phyloP scores from a whole-genome alignment of 1,284 basidiomycete species.

The Athelia sp. region DNA sequence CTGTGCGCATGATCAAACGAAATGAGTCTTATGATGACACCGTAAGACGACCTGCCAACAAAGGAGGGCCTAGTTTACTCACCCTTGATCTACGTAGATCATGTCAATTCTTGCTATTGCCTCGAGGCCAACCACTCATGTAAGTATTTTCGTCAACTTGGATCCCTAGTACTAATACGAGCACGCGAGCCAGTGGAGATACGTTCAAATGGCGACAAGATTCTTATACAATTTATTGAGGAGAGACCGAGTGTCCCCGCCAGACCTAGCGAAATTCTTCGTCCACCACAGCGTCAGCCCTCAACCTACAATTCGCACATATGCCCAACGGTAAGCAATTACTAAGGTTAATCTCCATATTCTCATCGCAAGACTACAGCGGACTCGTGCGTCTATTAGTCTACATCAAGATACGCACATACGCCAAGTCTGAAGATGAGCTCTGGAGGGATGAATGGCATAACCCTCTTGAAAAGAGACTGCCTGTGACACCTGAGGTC shows the following conservation, averaged over 20 bases:
- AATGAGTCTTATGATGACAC: conserved; percentile 42
- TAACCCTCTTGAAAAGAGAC: conserved; percentile 64
- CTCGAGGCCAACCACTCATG: conserved; percentile 63
- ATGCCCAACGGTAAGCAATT: conserved; percentile 60
- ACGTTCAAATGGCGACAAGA: conserved; percentile 73
- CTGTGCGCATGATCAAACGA: conserved; percentile 37
- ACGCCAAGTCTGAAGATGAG: conserved; percentile 62
- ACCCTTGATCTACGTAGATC: conserved; percentile 36
- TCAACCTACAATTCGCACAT: conserved; percentile 74
- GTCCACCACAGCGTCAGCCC: conserved; percentile 69
- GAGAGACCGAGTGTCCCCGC: conserved; percentile 66
- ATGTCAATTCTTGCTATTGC: conserved; percentile 68
- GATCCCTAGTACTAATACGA: conserved; percentile 5
- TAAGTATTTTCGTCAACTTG: conserved; percentile 28
- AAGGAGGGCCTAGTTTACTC: conserved; percentile 4
- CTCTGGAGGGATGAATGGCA: conserved; percentile 79
- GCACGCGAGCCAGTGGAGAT: conserved; percentile 71
- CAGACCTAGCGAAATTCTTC: conserved; percentile 67
- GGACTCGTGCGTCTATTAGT: conserved; percentile 73
- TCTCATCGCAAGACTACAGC: conserved; percentile 30
- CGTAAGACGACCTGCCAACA: conserved; percentile 27
- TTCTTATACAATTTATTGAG: conserved; percentile 74
- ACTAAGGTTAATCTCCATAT: conserved; percentile 3
- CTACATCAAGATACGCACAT: conserved; percentile 83
- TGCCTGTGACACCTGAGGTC: conserved; percentile 48